Conservation (phyloP, 805 yeast genomes). For the Yarrowia keelungensis region DNA sequence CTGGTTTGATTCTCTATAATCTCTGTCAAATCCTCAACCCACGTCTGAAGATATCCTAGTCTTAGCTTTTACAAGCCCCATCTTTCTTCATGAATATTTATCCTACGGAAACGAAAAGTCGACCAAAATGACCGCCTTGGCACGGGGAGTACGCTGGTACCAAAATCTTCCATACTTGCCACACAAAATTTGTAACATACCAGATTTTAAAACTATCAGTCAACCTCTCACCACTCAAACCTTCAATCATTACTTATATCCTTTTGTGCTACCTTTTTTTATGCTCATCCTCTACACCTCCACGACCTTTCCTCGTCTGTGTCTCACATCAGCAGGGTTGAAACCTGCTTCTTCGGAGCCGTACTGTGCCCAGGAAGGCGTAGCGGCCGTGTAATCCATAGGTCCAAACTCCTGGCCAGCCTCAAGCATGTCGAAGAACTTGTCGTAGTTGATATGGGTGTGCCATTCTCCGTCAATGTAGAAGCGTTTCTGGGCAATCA, state of each 20-base stretch:
- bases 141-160: too few relatives aligned
- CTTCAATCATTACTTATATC: not conserved
- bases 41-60: too few relatives aligned
- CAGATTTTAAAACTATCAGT: too few relatives aligned
- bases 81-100: too few relatives aligned
- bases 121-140: too few relatives aligned
- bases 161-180: too few relatives aligned
- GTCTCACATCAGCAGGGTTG: constrained; percentile 79
- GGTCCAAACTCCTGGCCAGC: constrained; percentile 73
- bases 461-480: constrained; percentile 76
- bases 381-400: constrained; percentile 77
- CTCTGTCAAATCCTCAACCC: too few relatives aligned
- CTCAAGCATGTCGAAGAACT: constrained; percentile 72
- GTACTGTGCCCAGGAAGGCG: constrained; percentile 92
- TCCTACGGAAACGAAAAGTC: too few relatives aligned
- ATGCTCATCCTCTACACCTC: not conserved
- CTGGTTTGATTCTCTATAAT: too few relatives aligned
- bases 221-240: too few relatives aligned
- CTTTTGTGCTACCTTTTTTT: not conserved
- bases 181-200: too few relatives aligned
- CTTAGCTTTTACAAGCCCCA: too few relatives aligned
- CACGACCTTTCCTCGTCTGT: constrained; percentile 55
- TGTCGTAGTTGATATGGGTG: constrained; percentile 85
- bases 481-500: constrained; percentile 79
- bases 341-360: constrained; percentile 88